phyloP scores from a whole-genome alignment of 352 stramenopile genomes.

The Globisporangium spiculum region DNA sequence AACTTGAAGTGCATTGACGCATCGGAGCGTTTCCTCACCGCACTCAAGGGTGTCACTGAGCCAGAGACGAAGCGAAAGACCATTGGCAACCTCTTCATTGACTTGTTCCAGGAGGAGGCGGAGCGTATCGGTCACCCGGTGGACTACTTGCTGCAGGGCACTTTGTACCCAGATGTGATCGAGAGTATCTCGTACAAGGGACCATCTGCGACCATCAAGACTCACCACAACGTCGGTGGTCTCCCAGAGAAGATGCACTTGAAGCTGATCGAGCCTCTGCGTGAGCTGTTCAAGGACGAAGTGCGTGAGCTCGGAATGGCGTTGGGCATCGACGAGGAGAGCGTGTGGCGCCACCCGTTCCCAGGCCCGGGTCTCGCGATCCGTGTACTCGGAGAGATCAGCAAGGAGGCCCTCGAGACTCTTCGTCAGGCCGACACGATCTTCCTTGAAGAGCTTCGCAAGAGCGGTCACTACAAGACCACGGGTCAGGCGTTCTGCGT shows the following conservation, averaged over 20 bases:
- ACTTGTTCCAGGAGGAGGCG: slow-evolving; percentile 95
- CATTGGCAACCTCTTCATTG: slow-evolving; percentile 99
- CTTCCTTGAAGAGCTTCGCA: slow-evolving; percentile 97
- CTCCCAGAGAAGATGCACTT: slow-evolving; percentile 98
- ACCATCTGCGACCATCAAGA: slow-evolving; percentile 99
- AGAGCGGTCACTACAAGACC: slow-evolving; percentile 96
- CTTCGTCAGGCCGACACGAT: slow-evolving; percentile 97
- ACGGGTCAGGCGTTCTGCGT: slow-evolving; percentile 99
- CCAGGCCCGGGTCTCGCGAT: slow-evolving; percentile 98
- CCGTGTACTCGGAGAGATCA: slow-evolving; percentile 97
- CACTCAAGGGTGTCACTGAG: slow-evolving; percentile 94
- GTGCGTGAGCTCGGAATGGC: slow-evolving; percentile 97
- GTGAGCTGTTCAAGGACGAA: slow-evolving; percentile 99
- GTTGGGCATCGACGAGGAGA: slow-evolving; percentile 96
- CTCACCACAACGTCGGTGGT: slow-evolving; percentile 99
- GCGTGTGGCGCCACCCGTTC: slow-evolving; percentile 99
- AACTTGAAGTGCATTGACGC: slow-evolving; percentile 98
- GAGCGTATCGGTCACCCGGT: slow-evolving; percentile 77
- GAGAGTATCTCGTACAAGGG: slow-evolving; percentile 99
- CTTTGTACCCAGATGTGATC: slow-evolving; percentile 99
- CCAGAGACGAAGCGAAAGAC: slow-evolving; percentile 99
- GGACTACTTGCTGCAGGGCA: slow-evolving; percentile 97
- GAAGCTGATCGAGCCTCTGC: slow-evolving; percentile 98
- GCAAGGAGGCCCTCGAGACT: slow-evolving; percentile 92
- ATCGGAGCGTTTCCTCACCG: slow-evolving; percentile 93